These are phyloP conservation scores for Termitomyces sp. DNA, from an alignment of 768 basidiomycete genomes.

Conservation along the genomic window DNA sequence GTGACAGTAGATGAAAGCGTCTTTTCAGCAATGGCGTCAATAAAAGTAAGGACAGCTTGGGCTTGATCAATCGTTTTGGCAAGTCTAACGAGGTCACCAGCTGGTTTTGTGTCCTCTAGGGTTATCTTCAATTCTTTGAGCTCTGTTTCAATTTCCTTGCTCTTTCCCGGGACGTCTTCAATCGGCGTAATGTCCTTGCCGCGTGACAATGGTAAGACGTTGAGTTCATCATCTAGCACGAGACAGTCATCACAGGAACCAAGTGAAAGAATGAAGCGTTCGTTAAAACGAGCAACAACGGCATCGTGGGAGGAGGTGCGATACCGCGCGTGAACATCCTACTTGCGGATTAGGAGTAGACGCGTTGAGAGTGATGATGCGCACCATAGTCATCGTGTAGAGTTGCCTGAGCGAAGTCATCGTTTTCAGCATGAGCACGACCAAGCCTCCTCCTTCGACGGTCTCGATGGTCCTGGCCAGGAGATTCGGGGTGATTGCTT, in stretches of 20 bases:
- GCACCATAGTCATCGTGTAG: constrained; percentile 83
- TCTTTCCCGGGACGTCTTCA: constrained; percentile 33
- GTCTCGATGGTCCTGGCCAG: constrained; percentile 97
- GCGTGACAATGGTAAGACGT: constrained; percentile 92
- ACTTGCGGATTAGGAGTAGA: not conserved
- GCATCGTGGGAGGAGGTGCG: constrained; percentile 87
- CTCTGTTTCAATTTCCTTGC: constrained; percentile 47
- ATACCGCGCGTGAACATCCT: constrained; percentile 97
- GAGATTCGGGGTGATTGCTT: constrained; percentile 95
- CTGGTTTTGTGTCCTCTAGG: constrained; percentile 77
- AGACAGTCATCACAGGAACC: constrained; percentile 91
- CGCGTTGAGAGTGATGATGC: constrained; percentile 6
- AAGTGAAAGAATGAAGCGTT: constrained; percentile 96
- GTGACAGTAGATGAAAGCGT: constrained; percentile 92
- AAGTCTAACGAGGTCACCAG: constrained; percentile 85
- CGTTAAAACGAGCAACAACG: constrained; percentile 94
- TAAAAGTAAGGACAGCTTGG: constrained; percentile 89
- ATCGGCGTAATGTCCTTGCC: constrained; percentile 87
- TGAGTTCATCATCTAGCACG: constrained; percentile 95
- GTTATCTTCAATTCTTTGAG: constrained; percentile 76
- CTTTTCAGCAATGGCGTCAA: constrained; percentile 91
- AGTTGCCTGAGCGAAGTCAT: constrained; percentile 91
- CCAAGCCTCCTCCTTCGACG: constrained; percentile 89
- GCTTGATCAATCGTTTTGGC: constrained; percentile 94
- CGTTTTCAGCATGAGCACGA: constrained; percentile 88